phyloP scores from a whole-genome alignment of 2,329 filamentous ascomycete species.

The Ceratocystis lukuohia region DNA sequence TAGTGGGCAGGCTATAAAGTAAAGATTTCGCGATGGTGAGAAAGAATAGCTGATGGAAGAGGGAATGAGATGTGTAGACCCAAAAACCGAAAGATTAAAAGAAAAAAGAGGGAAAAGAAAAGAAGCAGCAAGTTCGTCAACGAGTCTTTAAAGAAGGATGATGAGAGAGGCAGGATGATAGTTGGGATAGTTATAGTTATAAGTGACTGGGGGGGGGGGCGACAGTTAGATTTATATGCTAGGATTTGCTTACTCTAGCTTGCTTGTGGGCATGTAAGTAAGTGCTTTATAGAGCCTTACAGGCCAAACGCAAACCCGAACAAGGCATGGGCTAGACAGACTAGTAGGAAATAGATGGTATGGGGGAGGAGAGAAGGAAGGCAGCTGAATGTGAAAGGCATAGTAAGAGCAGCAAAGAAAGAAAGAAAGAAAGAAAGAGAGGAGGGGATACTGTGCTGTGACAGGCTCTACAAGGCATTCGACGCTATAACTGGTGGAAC shows the following conservation, averaged over 20 bases:
- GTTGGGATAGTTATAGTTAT: not conserved
- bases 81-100: no score
- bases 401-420: not conserved
- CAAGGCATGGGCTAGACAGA: not conserved
- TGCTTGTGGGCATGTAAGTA: not conserved
- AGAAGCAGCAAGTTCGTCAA: not conserved
- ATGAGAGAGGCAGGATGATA: not conserved
- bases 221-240: not conserved
- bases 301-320: not conserved
- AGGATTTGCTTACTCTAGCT: not conserved
- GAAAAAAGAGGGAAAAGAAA: not conserved
- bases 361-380: not conserved
- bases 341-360: not conserved
- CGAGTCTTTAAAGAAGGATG: not conserved
- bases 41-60: not conserved
- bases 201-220: not conserved
- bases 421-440: not conserved
- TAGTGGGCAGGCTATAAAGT: not conserved
- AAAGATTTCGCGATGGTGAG: no score
- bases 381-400: not conserved
- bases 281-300: not conserved
- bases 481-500: not conserved
- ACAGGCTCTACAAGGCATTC: not conserved
- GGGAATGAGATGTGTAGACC: not conserved
- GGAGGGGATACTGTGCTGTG: not conserved